Percentiles rank a stretch among this genome's conserved stretches.
Conservation (phyloP, 2,329 filamentous ascomycete genomes). For the Neocatenulostroma microsporum region DNA sequence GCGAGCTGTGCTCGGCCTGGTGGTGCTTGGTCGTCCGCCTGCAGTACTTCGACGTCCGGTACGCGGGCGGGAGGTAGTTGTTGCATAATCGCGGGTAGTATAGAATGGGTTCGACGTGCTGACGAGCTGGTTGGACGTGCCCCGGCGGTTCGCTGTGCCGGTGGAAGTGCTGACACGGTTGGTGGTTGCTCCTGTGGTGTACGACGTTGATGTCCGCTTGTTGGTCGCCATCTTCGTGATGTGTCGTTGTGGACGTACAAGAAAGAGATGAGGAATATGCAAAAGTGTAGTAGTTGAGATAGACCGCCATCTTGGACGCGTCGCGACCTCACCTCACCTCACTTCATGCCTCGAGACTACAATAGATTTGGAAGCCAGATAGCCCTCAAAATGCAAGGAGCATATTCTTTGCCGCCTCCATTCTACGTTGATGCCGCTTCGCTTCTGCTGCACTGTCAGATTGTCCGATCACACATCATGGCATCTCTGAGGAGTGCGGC, state of each 20-base stretch:
- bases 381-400: too few relatives aligned
- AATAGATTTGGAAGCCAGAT: too few relatives aligned
- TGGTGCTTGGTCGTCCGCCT: slow-evolving; percentile 19
- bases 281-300: neutral
- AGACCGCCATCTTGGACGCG: neutral
- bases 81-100: slow-evolving; percentile 15
- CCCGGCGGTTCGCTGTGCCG: neutral
- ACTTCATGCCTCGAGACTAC: too few relatives aligned
- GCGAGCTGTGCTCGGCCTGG: slow-evolving; percentile 38
- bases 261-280: neutral
- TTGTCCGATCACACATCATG: too few relatives aligned
- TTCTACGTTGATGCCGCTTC: too few relatives aligned
- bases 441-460: too few relatives aligned
- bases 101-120: slow-evolving; percentile 9
- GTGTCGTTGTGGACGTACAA: neutral
- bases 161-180: slow-evolving; percentile 4
- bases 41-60: slow-evolving; percentile 16
- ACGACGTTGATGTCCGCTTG: slow-evolving; percentile 5
- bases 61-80: slow-evolving; percentile 18
- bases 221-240: neutral
- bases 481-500: too few relatives aligned
- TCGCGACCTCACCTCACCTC: slow-evolving; percentile 1
- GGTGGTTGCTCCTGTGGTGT: slow-evolving; percentile 1
- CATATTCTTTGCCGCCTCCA: too few relatives aligned
- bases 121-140: neutral